phyloP scores from a whole-genome alignment of 2,329 filamentous ascomycete genomes.

The Colletotrichum simmondsii region DNA sequence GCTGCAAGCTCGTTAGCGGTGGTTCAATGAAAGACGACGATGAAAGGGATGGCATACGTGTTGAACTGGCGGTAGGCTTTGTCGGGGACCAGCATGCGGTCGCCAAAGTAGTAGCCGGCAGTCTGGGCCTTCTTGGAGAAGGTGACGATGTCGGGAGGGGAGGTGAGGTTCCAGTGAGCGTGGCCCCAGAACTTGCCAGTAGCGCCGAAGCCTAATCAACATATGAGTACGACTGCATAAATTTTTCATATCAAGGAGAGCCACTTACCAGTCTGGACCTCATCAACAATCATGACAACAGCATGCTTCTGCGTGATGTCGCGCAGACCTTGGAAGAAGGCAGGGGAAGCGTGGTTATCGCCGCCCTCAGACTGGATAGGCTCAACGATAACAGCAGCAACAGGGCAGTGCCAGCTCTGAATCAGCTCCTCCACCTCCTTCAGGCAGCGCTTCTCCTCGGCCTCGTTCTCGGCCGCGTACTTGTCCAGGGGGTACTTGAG shows the following conservation, averaged over 20 bases:
- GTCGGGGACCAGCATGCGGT: slow-evolving; percentile 79
- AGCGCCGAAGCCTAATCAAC: slow-evolving; percentile 73
- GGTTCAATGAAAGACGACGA: no score
- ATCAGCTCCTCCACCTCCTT: slow-evolving; percentile 79
- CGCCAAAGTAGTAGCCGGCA: slow-evolving; percentile 84
- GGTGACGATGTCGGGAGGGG: slow-evolving; percentile 86
- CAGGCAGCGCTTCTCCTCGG: slow-evolving; percentile 78
- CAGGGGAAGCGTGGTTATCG: slow-evolving; percentile 83
- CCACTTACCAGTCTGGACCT: slow-evolving; percentile 73
- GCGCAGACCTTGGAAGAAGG: slow-evolving; percentile 82
- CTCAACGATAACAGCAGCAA: slow-evolving; percentile 80
- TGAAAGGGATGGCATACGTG: slow-evolving; percentile 52
- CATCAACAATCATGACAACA: slow-evolving; percentile 82
- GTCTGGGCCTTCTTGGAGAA: slow-evolving; percentile 91
- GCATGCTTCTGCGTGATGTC: slow-evolving; percentile 76
- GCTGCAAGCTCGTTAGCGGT: slow-evolving; percentile 20
- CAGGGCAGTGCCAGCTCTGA: slow-evolving; percentile 73
- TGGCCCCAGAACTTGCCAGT: slow-evolving; percentile 91
- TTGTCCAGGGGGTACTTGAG: slow-evolving; percentile 82
- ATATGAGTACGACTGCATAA: background rate
- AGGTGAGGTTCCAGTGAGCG: slow-evolving; percentile 80
- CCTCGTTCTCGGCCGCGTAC: slow-evolving; percentile 74
- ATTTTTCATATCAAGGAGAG: background rate
- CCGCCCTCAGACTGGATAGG: slow-evolving; percentile 87
- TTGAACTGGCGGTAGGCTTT: slow-evolving; percentile 90